These are phyloP conservation scores for Sodiomyces alkalinus DNA, from an alignment of 2,329 filamentous ascomycete genomes.

Conservation along the genomic window DNA sequence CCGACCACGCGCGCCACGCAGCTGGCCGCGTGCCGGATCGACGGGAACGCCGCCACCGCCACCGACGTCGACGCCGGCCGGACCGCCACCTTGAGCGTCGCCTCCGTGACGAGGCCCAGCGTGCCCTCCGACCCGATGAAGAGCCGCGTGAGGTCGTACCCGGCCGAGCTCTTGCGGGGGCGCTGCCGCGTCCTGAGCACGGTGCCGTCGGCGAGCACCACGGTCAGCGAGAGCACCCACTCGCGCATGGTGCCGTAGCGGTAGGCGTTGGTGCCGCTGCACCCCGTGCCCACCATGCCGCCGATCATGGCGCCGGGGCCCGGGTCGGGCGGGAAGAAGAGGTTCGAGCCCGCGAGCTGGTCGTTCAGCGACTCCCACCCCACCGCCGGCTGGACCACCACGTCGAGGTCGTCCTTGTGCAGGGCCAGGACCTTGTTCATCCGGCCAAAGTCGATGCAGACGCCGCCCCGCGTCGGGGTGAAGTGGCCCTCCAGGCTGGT, in stretches of 20 bases:
- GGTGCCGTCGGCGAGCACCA: constrained; percentile 81
- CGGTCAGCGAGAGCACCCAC: constrained; percentile 77
- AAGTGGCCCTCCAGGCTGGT: constrained; percentile 86
- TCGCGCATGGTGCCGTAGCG: constrained; percentile 91
- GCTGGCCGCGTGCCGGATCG: constrained; percentile 55
- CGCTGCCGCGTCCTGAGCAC: constrained; percentile 79
- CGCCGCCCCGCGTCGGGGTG: constrained; percentile 64
- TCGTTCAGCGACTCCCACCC: constrained; percentile 83
- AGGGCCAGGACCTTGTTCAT: constrained; percentile 72
- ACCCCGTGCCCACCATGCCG: constrained; percentile 66
- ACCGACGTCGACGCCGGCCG: constrained; percentile 68
- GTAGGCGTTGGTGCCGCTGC: constrained; percentile 75
- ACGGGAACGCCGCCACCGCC: constrained; percentile 48
- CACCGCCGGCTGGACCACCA: constrained; percentile 64
- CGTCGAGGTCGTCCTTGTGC: constrained; percentile 64
- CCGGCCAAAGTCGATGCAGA: constrained; percentile 71
- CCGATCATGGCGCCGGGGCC: constrained; percentile 88
- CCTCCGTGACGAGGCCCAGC: constrained; percentile 80
- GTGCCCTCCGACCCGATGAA: constrained; percentile 90
- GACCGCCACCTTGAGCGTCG: constrained; percentile 72
- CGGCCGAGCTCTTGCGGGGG: constrained; percentile 77
- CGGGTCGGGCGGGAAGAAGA: constrained; percentile 88
- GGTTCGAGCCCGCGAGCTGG: constrained; percentile 51
- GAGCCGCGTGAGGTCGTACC: constrained; percentile 79
- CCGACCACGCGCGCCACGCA: constrained; percentile 71